Evolutionary conservation across 2,329 filamentous ascomycete genomes (phyloP).

Genomic region (Phialemonium atrogriseum): DNA sequence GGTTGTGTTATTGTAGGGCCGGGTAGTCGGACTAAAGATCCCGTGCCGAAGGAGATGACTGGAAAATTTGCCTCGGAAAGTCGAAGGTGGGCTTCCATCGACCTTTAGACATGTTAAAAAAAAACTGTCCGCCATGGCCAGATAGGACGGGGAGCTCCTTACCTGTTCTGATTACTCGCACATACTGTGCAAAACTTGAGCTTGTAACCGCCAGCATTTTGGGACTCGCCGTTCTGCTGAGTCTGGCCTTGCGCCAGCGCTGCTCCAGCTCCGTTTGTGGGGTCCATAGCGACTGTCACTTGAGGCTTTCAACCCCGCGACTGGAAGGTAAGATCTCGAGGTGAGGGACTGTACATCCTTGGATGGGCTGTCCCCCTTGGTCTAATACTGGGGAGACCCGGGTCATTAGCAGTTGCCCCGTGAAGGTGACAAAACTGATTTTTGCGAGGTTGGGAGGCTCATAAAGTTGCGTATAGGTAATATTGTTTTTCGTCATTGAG

Average conservation of each 20-base stretch:
- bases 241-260: conserved; percentile 16
- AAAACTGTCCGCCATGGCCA: background rate
- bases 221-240: conserved; percentile 36
- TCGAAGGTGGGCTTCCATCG: conserved; percentile 98
- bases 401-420: no score
- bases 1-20: conserved; percentile 87
- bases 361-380: no score
- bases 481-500: conserved; percentile 3
- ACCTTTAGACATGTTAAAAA: conserved; percentile 36
- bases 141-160: no score
- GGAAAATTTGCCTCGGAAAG: conserved; percentile 81
- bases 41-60: conserved; percentile 97
- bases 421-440: no score
- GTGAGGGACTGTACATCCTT: no score
- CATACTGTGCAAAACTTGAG: conserved; percentile 98
- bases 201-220: conserved; percentile 61
- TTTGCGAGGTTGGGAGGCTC: conserved; percentile 1
- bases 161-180: conserved; percentile 96
- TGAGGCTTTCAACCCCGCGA: background rate
- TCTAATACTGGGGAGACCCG: no score
- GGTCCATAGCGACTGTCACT: conserved; percentile 22
- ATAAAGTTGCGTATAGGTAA: conserved; percentile 4
- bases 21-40: conserved; percentile 85
- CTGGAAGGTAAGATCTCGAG: no score
- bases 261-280: conserved; percentile 27